These are phyloP conservation scores for Salicornia ramosissima DNA, from an alignment of 148 eudicot genomes.

Conservation along the genomic window DNA sequence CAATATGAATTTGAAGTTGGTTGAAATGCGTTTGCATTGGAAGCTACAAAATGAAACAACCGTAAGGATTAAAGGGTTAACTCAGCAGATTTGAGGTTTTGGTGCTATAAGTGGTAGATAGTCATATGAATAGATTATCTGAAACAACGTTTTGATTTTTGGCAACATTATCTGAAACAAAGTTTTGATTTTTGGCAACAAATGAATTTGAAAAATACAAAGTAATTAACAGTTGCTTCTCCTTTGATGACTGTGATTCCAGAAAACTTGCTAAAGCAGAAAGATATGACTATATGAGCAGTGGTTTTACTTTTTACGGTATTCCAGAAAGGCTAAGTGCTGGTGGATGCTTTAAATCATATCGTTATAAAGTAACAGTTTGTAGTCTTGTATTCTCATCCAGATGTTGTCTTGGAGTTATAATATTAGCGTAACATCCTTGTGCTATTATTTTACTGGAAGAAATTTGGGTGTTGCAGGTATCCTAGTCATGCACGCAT, in stretches of 20 bases:
- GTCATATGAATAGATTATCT: background rate
- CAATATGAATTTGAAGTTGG: background rate
- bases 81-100: background rate
- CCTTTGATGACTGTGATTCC: background rate
- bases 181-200: background rate
- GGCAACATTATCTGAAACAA: background rate
- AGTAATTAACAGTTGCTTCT: background rate
- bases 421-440: background rate
- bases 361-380: background rate
- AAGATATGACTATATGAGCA: background rate
- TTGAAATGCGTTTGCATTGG: background rate
- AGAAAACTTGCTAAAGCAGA: background rate
- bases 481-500: slow-evolving; percentile 99
- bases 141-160: background rate
- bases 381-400: background rate
- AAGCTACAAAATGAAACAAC: background rate
- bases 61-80: background rate
- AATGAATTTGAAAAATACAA: background rate
- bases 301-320: background rate
- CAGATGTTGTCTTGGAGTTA: background rate
- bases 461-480: slow-evolving; percentile 44
- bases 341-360: slow-evolving; percentile 3
- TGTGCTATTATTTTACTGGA: background rate
- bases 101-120: background rate
- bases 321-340: background rate